Percentiles rank a stretch among this genome's conserved stretches.
phyloP scores from a whole-genome alignment of 345 rosid species.

The Erucastrum elatum region DNA sequence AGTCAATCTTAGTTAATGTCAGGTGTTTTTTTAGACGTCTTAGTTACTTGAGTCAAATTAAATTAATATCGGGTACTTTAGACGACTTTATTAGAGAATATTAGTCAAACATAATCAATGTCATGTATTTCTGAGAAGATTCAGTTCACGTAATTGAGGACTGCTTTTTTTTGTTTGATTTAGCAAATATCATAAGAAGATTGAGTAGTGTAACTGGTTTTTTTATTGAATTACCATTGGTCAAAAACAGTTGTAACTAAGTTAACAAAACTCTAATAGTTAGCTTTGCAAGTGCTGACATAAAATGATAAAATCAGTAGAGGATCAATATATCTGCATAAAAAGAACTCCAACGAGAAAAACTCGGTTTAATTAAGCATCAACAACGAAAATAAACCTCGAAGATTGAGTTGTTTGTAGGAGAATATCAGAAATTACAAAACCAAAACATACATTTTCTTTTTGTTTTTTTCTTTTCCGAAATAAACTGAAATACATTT shows the following conservation, averaged over 20 bases:
- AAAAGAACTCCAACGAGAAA: not conserved
- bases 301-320: not conserved
- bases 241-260: not conserved
- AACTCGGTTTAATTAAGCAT: not conserved
- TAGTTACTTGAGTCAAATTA: not conserved
- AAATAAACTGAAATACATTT: constrained; percentile 1
- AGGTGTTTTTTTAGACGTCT: not conserved
- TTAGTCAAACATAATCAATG: not conserved
- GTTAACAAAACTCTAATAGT: not conserved
- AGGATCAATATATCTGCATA: not conserved
- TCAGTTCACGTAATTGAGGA: not conserved
- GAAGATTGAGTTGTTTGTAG: not conserved
- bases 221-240: not conserved
- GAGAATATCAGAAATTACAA: constrained; percentile 19
- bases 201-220: not conserved
- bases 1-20: not conserved
- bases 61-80: not conserved
- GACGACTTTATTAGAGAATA: not conserved
- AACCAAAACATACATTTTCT: constrained; percentile 12
- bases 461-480: not conserved
- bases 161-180: not conserved
- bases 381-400: not conserved
- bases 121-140: not conserved
- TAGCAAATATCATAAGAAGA: not conserved
- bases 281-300: not conserved